Base-by-base conservation (phyloP, 208 protist genomes). In the Wallacemonas rigidus region DNA sequence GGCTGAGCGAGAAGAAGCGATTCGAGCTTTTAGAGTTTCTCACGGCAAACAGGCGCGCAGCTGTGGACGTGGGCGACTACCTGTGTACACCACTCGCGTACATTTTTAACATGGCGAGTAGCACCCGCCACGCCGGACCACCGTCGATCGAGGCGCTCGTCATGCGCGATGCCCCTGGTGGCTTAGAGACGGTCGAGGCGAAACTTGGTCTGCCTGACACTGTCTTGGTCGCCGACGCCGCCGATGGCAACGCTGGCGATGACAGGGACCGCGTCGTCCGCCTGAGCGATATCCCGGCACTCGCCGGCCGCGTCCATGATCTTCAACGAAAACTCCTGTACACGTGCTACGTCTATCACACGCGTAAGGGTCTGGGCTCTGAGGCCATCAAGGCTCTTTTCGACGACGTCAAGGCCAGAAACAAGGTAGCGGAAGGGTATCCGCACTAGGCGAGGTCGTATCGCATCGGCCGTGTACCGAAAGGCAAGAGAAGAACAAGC, bases 301-400 rank as follows among this genome's bases (percentile, higher is more conserved):
- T 65, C 3, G 60, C 60, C 5, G 60, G 17, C n/a, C 60, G 60
- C 40, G 43, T 65, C 6, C 60, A 41, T 26, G 60, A 44, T 12
- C 60, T 65, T 4, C 60, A 65, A n/a, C 60, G 60, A 38, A 6
- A 26, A n/a, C 41, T 65, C 8, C 7, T 65, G 4, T 50, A 65
- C 60, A 65, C 60, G 15, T 65, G 60, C 43, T 38, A 65, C 43
- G 43, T 65, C 6, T 51, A 53, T 48, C 60, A 35, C 43, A 50
- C 43, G 9, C 60, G 60, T 15, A 4, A 65, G 60, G 0, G 17
- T n/a, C n/a, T 51, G 12, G 60, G 60, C 41, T 41, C 11, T 11
- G n/a, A 5, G 7, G 17, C 43, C 2, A 3, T 65, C 6, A 3
- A 65, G 36, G 9, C 12, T n/a, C 60, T 65, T 6, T 44, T 65